Evolutionary conservation across 108 stramenopile species (phyloP).

Genomic region (Seminavis robusta): DNA sequence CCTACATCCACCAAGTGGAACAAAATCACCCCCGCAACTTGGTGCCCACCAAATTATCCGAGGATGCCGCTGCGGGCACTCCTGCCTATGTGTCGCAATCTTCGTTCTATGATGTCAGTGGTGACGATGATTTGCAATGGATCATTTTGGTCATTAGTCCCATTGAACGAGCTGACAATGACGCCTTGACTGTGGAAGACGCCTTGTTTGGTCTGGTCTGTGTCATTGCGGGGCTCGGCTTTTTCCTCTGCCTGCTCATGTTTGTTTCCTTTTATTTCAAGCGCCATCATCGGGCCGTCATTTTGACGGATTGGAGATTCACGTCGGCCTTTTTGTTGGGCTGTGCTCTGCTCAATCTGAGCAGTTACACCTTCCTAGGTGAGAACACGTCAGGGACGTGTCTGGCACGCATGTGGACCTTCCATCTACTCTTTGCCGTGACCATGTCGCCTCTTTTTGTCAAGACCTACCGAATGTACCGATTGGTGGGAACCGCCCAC

Average conservation of each 20-base stretch:
- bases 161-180: background rate
- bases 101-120: background rate
- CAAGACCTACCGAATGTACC: conserved; percentile 16
- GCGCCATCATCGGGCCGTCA: conserved; percentile 12
- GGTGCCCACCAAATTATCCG: background rate
- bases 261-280: conserved; percentile 8
- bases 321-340: conserved; percentile 19
- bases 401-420: conserved; percentile 18
- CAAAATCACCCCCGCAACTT: background rate
- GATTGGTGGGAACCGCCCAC: conserved; percentile 10
- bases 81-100: background rate
- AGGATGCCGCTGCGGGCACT: background rate
- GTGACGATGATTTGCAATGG: conserved; percentile 4
- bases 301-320: conserved; percentile 19
- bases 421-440: conserved; percentile 15
- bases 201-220: conserved; percentile 1
- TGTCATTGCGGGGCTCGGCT: conserved; percentile 8
- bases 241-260: conserved; percentile 8
- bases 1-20: conserved; percentile 6
- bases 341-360: conserved; percentile 13
- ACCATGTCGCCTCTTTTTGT: conserved; percentile 13
- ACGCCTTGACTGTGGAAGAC: conserved; percentile 12
- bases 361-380: conserved; percentile 4
- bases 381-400: conserved; percentile 16
- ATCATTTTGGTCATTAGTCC: conserved; percentile 12